These are phyloP conservation scores for Caloboletus firmus DNA, from an alignment of 1,284 basidiomycete species.

Conservation along the genomic window DNA sequence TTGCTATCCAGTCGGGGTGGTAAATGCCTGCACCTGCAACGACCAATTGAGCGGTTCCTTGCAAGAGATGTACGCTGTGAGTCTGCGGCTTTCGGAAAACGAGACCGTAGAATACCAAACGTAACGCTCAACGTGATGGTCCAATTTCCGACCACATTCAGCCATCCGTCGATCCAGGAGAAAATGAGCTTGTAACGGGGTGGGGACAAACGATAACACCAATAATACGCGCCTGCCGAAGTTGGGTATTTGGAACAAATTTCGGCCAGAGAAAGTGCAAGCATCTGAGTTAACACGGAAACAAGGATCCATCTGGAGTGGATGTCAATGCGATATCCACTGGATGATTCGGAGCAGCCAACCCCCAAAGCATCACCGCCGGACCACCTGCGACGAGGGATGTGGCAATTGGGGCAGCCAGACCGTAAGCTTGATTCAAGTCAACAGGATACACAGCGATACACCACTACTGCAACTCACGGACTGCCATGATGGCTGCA, in stretches of 20 bases:
- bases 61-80: slow-evolving; percentile 14
- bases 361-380: slow-evolving; percentile 56
- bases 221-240: slow-evolving; percentile 58
- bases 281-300: slow-evolving; percentile 43
- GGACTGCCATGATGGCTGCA: slow-evolving; percentile 54
- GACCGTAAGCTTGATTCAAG: slow-evolving; percentile 44
- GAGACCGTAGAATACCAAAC: slow-evolving; percentile 39
- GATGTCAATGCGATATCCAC: background rate
- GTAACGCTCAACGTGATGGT: slow-evolving; percentile 52
- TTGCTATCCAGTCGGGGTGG: slow-evolving; percentile 48
- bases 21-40: slow-evolving; percentile 53
- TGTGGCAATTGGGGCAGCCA: slow-evolving; percentile 53
- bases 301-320: slow-evolving; percentile 47
- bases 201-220: slow-evolving; percentile 52
- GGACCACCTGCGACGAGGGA: slow-evolving; percentile 54
- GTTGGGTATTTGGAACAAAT: slow-evolving; percentile 58
- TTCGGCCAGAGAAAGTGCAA: slow-evolving; percentile 54
- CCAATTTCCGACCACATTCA: slow-evolving; percentile 57
- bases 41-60: slow-evolving; percentile 51
- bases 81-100: background rate
- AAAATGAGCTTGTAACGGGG: slow-evolving; percentile 42
- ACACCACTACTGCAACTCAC: slow-evolving; percentile 34
- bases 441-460: slow-evolving; percentile 3
- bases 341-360: background rate
- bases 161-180: slow-evolving; percentile 60